Conservation (phyloP, 2,329 filamentous ascomycete species). For the Alternaria triticimaculans region DNA sequence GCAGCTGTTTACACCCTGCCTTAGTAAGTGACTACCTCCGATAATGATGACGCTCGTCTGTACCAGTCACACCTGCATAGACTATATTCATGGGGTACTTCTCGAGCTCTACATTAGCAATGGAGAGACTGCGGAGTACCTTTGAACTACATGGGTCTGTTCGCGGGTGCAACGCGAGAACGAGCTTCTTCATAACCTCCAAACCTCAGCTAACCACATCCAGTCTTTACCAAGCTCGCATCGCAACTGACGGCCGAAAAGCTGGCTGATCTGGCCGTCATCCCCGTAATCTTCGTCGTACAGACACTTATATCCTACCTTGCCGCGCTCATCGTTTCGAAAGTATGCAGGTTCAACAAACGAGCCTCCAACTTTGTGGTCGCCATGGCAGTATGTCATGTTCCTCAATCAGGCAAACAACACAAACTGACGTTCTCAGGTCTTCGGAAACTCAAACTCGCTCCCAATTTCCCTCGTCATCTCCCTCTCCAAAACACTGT, state of each 20-base stretch:
- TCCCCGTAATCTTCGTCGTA: constrained; percentile 90
- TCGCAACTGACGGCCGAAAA: constrained; percentile 93
- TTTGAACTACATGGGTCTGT: background rate
- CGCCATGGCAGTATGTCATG: constrained; percentile 78
- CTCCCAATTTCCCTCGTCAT: constrained; percentile 95
- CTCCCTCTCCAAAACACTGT: constrained; percentile 89
- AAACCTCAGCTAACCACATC: constrained; percentile 10
- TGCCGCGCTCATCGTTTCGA: constrained; percentile 74
- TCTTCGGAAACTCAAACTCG: constrained; percentile 98
- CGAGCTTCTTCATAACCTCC: background rate
- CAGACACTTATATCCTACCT: constrained; percentile 87
- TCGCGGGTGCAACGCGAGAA: background rate
- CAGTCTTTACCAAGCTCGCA: constrained; percentile 95
- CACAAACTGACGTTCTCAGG: constrained; percentile 51
- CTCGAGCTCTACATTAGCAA: background rate
- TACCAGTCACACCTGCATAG: background rate
- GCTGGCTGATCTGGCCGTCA: constrained; percentile 86
- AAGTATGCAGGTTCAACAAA: constrained; percentile 79
- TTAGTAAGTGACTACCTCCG: constrained; percentile 65
- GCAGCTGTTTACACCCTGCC: constrained; percentile 92
- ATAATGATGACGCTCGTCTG: background rate
- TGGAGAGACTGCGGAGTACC: background rate
- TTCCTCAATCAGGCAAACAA: background rate
- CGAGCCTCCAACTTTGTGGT: constrained; percentile 92
- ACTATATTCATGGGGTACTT: background rate